Evolutionary conservation across 805 yeast genomes (phyloP).

Genomic region (Metschnikowia peoriensis): DNA sequence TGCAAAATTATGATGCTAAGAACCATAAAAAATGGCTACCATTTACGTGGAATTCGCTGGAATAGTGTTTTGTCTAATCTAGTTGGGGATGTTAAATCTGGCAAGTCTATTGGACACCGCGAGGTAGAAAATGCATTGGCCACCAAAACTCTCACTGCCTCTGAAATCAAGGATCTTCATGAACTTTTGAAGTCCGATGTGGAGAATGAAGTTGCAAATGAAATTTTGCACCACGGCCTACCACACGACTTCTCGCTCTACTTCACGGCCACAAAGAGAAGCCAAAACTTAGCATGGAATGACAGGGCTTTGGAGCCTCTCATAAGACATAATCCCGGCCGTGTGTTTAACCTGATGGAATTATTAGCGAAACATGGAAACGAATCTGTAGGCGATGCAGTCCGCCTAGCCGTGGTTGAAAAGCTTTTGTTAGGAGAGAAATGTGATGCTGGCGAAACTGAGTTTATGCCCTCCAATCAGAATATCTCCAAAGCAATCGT

Average conservation of each 20-base stretch:
- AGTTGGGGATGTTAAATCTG: not conserved
- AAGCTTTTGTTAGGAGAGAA: conserved; percentile 41
- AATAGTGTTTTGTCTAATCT: conserved; percentile 7
- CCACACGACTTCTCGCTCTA: conserved; percentile 28
- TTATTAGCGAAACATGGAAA: conserved; percentile 32
- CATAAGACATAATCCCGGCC: conserved; percentile 46
- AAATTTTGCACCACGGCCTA: conserved; percentile 21
- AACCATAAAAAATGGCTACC: not conserved
- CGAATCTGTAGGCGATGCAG: conserved; percentile 20
- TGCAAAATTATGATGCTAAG: not conserved
- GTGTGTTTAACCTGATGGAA: conserved; percentile 52
- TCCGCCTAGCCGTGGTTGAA: conserved; percentile 27
- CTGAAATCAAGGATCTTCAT: conserved; percentile 12
- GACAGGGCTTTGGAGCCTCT: conserved; percentile 13
- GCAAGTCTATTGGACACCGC: not conserved
- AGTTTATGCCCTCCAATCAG: conserved; percentile 12
- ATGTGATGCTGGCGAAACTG: conserved; percentile 32
- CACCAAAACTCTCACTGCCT: not conserved
- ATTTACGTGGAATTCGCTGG: conserved; percentile 3
- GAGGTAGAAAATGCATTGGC: conserved; percentile 1
- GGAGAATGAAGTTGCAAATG: conserved; percentile 16
- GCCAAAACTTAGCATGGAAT: conserved; percentile 13
- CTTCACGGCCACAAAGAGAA: conserved; percentile 20
- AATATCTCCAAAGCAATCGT: conserved; percentile 16
- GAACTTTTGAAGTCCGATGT: not conserved